Conservation (phyloP, 2,329 filamentous ascomycete genomes). For the Botrytis byssoidea region DNA sequence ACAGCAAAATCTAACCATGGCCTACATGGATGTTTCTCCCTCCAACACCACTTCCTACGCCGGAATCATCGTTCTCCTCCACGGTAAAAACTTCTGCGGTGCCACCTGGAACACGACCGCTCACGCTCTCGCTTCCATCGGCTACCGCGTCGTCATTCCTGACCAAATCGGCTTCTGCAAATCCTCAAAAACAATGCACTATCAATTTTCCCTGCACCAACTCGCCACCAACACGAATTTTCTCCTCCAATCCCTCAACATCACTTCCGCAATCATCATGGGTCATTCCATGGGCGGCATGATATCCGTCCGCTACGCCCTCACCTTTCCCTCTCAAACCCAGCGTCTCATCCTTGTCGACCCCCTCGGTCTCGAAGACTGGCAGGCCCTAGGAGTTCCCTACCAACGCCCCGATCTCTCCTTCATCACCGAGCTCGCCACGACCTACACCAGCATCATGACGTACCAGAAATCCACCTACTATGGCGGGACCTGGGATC, state of each 20-base stretch:
- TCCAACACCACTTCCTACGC: slow-evolving; percentile 5
- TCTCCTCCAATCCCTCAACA: slow-evolving; percentile 46
- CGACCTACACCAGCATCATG: slow-evolving; percentile 46
- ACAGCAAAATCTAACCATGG: slow-evolving; percentile 24
- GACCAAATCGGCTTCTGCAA: slow-evolving; percentile 60
- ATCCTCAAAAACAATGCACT: slow-evolving; percentile 50
- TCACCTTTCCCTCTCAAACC: slow-evolving; percentile 49
- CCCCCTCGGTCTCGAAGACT: slow-evolving; percentile 55
- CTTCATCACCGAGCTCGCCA: slow-evolving; percentile 42
- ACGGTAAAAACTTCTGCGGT: slow-evolving; percentile 57
- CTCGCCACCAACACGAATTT: slow-evolving; percentile 50
- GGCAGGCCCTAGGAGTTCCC: slow-evolving; percentile 45
- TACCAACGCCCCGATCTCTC: slow-evolving; percentile 45
- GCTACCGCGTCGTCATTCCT: slow-evolving; percentile 50
- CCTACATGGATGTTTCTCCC: slow-evolving; percentile 1
- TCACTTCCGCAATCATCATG: slow-evolving; percentile 48
- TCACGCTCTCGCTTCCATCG: slow-evolving; percentile 42
- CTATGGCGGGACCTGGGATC: slow-evolving; percentile 49
- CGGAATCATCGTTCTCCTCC: slow-evolving; percentile 48
- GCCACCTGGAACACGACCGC: slow-evolving; percentile 53
- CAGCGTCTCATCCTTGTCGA: slow-evolving; percentile 50
- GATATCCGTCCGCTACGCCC: slow-evolving; percentile 50
- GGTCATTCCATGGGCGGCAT: slow-evolving; percentile 58
- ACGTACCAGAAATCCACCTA: slow-evolving; percentile 46
- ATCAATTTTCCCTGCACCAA: slow-evolving; percentile 54